Percentiles rank a stretch among this genome's conserved stretches.
Evolutionary conservation across 1,284 basidiomycete species (phyloP).

Genomic region (Inonotus obliquus): DNA sequence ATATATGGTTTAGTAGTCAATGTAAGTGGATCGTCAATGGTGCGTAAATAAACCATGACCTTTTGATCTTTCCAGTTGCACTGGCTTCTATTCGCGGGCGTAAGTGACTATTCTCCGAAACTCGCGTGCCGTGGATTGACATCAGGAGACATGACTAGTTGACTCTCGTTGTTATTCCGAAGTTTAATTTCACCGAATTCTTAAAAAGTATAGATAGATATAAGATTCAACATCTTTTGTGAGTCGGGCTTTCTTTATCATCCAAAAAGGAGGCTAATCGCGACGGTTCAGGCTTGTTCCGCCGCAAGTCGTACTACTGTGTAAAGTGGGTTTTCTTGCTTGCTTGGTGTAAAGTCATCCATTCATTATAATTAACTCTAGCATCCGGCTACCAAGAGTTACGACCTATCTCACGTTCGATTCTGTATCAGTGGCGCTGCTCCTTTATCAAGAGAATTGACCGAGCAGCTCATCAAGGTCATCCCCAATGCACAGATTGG

Average conservation of each 20-base stretch:
- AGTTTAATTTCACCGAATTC: constrained; percentile 65
- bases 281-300: constrained; percentile 53
- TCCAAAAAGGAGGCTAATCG: constrained; percentile 14
- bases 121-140: constrained; percentile 7
- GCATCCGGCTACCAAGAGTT: constrained; percentile 63
- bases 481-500: constrained; percentile 58
- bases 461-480: constrained; percentile 45
- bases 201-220: constrained; percentile 65
- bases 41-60: constrained; percentile 2
- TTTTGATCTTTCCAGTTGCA: constrained; percentile 41
- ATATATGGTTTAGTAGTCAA: constrained; percentile 70
- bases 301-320: constrained; percentile 53
- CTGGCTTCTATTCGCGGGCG: constrained; percentile 48
- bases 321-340: constrained; percentile 43
- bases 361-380: constrained; percentile 26
- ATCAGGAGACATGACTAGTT: constrained; percentile 35
- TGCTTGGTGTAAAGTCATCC: constrained; percentile 1
- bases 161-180: constrained; percentile 65
- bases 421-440: constrained; percentile 68
- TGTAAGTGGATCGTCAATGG: constrained; percentile 31
- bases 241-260: constrained; percentile 23
- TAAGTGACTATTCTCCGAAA: constrained; percentile 28
- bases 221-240: constrained; percentile 63
- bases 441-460: constrained; percentile 65
- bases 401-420: constrained; percentile 58